phyloP scores from a whole-genome alignment of 140 eudicot species.

The Flaveria floridana region DNA sequence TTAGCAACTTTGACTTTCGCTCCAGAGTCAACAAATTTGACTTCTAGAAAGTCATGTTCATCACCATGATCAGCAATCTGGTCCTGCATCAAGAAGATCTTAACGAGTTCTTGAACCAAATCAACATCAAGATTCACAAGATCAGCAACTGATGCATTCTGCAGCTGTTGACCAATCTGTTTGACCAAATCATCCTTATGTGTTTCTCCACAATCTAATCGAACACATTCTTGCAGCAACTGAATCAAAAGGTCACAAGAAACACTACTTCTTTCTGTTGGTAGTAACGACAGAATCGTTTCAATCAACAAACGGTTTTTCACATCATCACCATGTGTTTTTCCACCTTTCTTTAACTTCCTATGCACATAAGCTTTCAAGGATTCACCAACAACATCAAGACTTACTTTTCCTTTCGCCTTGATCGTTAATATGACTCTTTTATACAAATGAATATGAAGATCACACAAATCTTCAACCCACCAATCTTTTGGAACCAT shows the following conservation, averaged over 20 bases:
- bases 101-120: conserved; percentile 56
- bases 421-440: conserved; percentile 51
- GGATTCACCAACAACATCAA: conserved; percentile 63
- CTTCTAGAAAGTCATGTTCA: conserved; percentile 49
- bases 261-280: conserved; percentile 44
- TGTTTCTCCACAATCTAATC: conserved; percentile 60
- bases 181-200: conserved; percentile 42
- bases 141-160: conserved; percentile 64
- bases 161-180: conserved; percentile 59
- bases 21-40: conserved; percentile 48
- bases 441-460: conserved; percentile 62
- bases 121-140: conserved; percentile 55
- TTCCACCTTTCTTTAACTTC: conserved; percentile 53
- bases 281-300: conserved; percentile 48
- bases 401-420: conserved; percentile 47
- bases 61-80: conserved; percentile 41
- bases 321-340: conserved; percentile 45
- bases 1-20: conserved; percentile 75
- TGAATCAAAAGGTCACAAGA: conserved; percentile 68
- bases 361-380: conserved; percentile 59
- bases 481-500: conserved; percentile 85
- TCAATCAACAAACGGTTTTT: conserved; percentile 58
- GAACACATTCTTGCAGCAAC: conserved; percentile 51
- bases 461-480: conserved; percentile 92
- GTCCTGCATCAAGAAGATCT: conserved; percentile 62